Evolutionary conservation across 139 green algal genomes (phyloP).

Genomic region (Chlamydomonas applanata): DNA sequence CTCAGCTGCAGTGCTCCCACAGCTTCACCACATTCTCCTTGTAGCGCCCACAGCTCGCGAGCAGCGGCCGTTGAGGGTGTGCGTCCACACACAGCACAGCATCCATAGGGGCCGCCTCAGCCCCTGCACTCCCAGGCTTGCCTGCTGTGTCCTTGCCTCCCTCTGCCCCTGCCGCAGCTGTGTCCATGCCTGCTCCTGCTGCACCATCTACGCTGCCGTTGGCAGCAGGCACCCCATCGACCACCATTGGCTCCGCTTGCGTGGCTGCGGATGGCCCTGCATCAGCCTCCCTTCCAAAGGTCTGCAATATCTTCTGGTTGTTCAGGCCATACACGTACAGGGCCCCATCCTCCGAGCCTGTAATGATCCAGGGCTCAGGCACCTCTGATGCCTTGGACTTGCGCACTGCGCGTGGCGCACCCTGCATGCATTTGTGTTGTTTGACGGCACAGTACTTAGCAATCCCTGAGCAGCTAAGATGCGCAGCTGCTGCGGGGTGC

Average conservation of each 20-base stretch:
- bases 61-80: slow-evolving; percentile 28
- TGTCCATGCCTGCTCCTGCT: slow-evolving; percentile 14
- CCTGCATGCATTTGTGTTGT: too few relatives aligned
- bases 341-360: slow-evolving; percentile 79
- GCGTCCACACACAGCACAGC: slow-evolving; percentile 51
- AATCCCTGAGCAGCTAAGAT: too few relatives aligned
- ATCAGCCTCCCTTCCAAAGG: too few relatives aligned
- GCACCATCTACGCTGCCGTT: too few relatives aligned
- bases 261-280: too few relatives aligned
- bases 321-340: slow-evolving; percentile 84
- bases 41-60: slow-evolving; percentile 50
- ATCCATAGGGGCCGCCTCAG: not conserved
- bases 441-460: too few relatives aligned
- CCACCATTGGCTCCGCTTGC: too few relatives aligned
- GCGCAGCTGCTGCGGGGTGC: too few relatives aligned
- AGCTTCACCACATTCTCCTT: slow-evolving; percentile 68
- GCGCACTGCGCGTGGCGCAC: not conserved
- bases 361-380: slow-evolving; percentile 58
- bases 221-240: too few relatives aligned
- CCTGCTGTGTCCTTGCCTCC: slow-evolving; percentile 15
- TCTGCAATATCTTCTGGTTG: slow-evolving; percentile 37
- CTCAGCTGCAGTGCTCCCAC: slow-evolving; percentile 48
- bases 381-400: slow-evolving; percentile 5
- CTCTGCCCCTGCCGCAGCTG: not conserved
- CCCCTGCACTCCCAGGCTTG: too few relatives aligned